phyloP scores from a whole-genome alignment of 352 stramenopile species.

The Phytophthora agathidicida region DNA sequence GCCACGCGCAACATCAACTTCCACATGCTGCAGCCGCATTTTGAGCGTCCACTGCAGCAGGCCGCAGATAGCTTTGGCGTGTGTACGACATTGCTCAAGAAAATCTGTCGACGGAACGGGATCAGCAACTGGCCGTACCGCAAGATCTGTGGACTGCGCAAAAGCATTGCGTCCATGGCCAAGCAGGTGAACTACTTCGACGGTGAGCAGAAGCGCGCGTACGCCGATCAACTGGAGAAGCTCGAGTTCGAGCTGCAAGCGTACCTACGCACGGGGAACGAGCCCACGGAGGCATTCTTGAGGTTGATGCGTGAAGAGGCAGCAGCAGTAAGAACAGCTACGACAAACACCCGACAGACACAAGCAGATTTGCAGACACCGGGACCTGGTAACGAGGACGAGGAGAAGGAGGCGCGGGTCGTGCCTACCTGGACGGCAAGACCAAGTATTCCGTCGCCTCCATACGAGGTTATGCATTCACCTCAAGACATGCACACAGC shows the following conservation, averaged over 20 bases:
- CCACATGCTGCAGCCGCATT: slow-evolving; percentile 60
- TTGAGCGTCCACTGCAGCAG: slow-evolving; percentile 59
- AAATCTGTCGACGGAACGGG: slow-evolving; percentile 67
- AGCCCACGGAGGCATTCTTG: slow-evolving; percentile 37
- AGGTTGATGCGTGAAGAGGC: slow-evolving; percentile 20
- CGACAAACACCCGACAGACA: too few species aligned
- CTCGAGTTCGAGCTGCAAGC: slow-evolving; percentile 48
- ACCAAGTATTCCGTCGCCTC: slow-evolving; percentile 21
- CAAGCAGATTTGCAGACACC: not conserved
- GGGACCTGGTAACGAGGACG: slow-evolving; percentile 12
- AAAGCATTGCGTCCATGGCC: slow-evolving; percentile 65
- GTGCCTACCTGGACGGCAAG: slow-evolving; percentile 13
- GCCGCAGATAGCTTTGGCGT: slow-evolving; percentile 61
- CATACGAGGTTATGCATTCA: not conserved
- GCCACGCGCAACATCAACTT: slow-evolving; percentile 60
- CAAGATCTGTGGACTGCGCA: slow-evolving; percentile 59
- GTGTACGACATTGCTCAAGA: slow-evolving; percentile 73
- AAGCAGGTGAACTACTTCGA: slow-evolving; percentile 73
- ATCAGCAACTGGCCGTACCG: slow-evolving; percentile 70
- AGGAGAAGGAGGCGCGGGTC: slow-evolving; percentile 20
- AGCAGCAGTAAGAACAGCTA: too few species aligned
- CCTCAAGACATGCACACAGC: slow-evolving; percentile 1
- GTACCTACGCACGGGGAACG: slow-evolving; percentile 54
- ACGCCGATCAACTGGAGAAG: slow-evolving; percentile 52
- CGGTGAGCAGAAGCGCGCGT: slow-evolving; percentile 54